A percentile compares a stretch with the other conserved stretches of the same genome.
Conservation (phyloP, 164 flowering plant genomes). For the Sextonia rubra region DNA sequence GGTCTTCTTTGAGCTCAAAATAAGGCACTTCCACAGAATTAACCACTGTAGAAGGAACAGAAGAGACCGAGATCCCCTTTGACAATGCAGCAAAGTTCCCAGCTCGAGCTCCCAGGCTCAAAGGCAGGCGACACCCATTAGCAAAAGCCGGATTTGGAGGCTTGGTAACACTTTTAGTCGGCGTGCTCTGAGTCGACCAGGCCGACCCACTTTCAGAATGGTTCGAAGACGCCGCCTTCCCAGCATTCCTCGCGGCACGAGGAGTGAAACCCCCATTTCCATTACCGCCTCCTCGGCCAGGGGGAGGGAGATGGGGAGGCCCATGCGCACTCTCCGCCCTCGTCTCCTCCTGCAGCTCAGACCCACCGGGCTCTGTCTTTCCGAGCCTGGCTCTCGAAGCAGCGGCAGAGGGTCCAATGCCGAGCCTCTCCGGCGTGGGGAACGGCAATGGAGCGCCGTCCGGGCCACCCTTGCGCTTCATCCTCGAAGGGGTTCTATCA, state of each 20-base stretch:
- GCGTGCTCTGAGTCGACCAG: conserved; percentile 76
- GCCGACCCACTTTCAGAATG: conserved; percentile 63
- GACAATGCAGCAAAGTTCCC: conserved; percentile 52
- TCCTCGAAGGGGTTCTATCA: conserved; percentile 72
- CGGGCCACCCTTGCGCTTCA: conserved; percentile 27
- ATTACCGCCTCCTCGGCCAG: conserved; percentile 19
- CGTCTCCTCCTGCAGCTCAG: conserved; percentile 34
- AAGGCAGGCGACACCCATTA: conserved; percentile 27
- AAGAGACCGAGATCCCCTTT: conserved; percentile 53
- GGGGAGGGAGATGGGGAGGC: conserved; percentile 12
- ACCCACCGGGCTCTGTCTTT: conserved; percentile 34
- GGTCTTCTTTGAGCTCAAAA: conserved; percentile 86
- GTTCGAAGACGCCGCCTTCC: conserved; percentile 29
- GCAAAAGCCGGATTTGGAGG: conserved; percentile 53
- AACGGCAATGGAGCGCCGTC: conserved; percentile 32
- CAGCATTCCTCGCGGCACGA: conserved; percentile 34
- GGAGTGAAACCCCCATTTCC: conserved; percentile 52
- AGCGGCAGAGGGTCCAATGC: conserved; percentile 20
- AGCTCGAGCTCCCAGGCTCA: conserved; percentile 29
- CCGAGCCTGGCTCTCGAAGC: conserved; percentile 47
- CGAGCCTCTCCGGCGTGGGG: conserved; percentile 74
- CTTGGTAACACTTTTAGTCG: conserved; percentile 82
- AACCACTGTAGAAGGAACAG: conserved; percentile 38
- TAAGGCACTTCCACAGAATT: conserved; percentile 88
- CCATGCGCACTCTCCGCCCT: conserved; percentile 17